phyloP scores from a whole-genome alignment of 23 red algal species.

The Chondrus crispus region DNA sequence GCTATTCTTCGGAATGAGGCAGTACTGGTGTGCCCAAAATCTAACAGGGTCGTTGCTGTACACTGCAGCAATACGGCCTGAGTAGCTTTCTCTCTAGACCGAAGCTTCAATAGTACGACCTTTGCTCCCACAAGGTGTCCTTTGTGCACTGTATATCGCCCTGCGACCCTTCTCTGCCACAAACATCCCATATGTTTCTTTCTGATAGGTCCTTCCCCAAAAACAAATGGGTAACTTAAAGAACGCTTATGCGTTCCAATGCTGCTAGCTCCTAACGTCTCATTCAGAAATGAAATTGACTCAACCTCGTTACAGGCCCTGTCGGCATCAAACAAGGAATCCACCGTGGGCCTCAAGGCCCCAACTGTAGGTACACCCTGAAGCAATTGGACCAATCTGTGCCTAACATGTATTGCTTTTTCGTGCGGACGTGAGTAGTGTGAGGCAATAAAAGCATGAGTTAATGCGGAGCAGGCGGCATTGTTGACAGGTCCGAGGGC shows the following conservation, averaged over 20 bases:
- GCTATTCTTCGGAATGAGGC: background rate
- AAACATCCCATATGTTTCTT: background rate
- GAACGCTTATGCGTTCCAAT: background rate
- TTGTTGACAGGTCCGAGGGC: constrained; percentile 3
- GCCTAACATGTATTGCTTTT: background rate
- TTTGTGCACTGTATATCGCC: background rate
- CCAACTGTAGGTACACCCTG: background rate
- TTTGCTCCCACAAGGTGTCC: background rate
- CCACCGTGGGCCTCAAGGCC: background rate
- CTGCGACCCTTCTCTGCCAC: background rate
- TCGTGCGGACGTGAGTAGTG: constrained; percentile 1
- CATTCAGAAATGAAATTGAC: background rate
- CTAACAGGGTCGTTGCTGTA: background rate
- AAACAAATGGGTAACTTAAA: background rate
- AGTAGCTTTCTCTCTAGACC: background rate
- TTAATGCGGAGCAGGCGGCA: background rate
- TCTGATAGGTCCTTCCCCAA: background rate
- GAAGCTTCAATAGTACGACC: background rate
- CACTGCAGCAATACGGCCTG: background rate
- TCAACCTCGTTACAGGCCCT: background rate
- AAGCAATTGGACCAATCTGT: background rate
- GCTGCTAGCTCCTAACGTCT: background rate
- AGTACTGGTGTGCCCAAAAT: background rate
- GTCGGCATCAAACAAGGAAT: constrained; percentile 1
- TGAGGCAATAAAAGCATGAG: background rate